These are phyloP conservation scores for Cladophialophora chaetospira DNA, from an alignment of 2,329 filamentous ascomycete species.

Conservation along the genomic window DNA sequence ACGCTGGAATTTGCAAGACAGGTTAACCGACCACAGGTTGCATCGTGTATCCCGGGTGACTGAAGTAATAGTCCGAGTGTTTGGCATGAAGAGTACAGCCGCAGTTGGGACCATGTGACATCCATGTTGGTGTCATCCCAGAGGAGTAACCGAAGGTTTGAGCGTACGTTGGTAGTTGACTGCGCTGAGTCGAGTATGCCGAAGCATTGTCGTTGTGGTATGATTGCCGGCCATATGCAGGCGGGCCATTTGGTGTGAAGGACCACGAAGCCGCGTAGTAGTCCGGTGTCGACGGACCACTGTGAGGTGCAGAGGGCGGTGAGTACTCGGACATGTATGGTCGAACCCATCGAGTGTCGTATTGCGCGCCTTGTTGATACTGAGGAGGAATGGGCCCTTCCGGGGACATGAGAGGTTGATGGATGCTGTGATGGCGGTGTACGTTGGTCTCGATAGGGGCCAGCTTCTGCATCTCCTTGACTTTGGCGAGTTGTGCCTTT, in stretches of 20 bases:
- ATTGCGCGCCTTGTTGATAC: slow-evolving; percentile 49
- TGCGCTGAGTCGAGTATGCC: slow-evolving; percentile 27
- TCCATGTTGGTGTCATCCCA: slow-evolving; percentile 43
- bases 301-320: slow-evolving; percentile 52
- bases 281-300: slow-evolving; percentile 50
- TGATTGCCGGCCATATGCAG: slow-evolving; percentile 23
- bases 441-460: slow-evolving; percentile 68
- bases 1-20: slow-evolving; percentile 21
- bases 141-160: slow-evolving; percentile 19
- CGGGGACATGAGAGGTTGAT: slow-evolving; percentile 52
- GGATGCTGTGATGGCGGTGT: slow-evolving; percentile 52
- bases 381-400: slow-evolving; percentile 53
- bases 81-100: slow-evolving; percentile 52
- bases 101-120: slow-evolving; percentile 50
- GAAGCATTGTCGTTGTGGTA: slow-evolving; percentile 23
- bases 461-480: slow-evolving; percentile 52
- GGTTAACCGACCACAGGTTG: slow-evolving; percentile 33
- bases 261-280: slow-evolving; percentile 50
- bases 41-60: slow-evolving; percentile 29
- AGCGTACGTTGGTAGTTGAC: slow-evolving; percentile 25
- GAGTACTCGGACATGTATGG: slow-evolving; percentile 53
- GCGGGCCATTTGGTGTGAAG: slow-evolving; percentile 36
- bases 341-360: slow-evolving; percentile 56
- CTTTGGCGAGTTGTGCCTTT: slow-evolving; percentile 49
- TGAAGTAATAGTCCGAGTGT: slow-evolving; percentile 53